Conservation (phyloP, 2,329 filamentous ascomycete genomes). For the Penicillium sp. region DNA sequence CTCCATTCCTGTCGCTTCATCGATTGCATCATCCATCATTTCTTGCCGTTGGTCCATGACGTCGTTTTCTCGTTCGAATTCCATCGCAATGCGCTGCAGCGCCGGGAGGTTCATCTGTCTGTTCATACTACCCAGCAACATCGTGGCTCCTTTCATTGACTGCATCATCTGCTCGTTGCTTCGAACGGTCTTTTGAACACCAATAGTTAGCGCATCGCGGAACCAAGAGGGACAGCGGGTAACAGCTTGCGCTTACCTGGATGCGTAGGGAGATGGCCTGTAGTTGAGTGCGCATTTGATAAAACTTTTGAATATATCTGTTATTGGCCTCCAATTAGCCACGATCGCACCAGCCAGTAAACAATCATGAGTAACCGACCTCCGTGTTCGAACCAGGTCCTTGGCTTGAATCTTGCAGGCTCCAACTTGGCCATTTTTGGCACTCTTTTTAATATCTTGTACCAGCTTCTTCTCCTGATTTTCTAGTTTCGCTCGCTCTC, state of each 20-base stretch:
- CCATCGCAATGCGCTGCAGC: slow-evolving; percentile 94
- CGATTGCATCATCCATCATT: slow-evolving; percentile 99
- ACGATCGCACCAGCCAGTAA: neutral
- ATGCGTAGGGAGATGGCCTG: slow-evolving; percentile 94
- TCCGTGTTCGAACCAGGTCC: slow-evolving; percentile 86
- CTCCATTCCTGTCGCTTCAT: slow-evolving; percentile 88
- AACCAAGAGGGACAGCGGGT: slow-evolving; percentile 1
- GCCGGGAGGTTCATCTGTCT: slow-evolving; percentile 95
- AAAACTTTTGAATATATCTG: slow-evolving; percentile 97
- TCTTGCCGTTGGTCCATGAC: slow-evolving; percentile 99
- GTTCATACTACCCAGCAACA: slow-evolving; percentile 94
- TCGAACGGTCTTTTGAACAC: slow-evolving; percentile 71
- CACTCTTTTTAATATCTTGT: slow-evolving; percentile 94
- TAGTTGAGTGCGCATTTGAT: slow-evolving; percentile 93
- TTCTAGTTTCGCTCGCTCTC: slow-evolving; percentile 91
- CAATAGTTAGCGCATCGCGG: slow-evolving; percentile 7
- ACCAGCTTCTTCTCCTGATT: slow-evolving; percentile 98
- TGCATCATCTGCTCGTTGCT: slow-evolving; percentile 99
- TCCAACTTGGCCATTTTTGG: slow-evolving; percentile 98
- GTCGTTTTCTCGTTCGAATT: slow-evolving; percentile 98
- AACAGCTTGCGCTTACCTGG: slow-evolving; percentile 60
- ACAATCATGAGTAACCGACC: slow-evolving; percentile 47
- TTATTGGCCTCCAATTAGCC: slow-evolving; percentile 3
- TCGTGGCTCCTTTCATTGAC: slow-evolving; percentile 96
- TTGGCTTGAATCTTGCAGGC: slow-evolving; percentile 98